Evolutionary conservation across 1,284 basidiomycete species (phyloP).

Genomic region (Abortiporus biennis): DNA sequence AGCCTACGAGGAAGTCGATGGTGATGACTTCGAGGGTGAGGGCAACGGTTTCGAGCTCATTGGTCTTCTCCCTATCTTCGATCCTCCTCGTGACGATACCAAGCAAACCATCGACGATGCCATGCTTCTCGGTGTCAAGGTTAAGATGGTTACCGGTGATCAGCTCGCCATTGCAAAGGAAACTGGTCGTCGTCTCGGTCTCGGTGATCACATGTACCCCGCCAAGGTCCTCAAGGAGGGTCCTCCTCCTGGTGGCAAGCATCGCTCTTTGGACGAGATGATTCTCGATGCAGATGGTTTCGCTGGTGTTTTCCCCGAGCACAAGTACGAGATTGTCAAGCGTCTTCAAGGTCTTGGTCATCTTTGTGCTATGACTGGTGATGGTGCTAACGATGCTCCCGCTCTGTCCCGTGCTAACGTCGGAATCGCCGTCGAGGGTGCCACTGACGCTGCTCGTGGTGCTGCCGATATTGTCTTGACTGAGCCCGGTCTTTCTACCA

Average conservation of each 20-base stretch:
- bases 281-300: conserved; percentile 90
- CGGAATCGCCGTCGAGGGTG: conserved; percentile 96
- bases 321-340: conserved; percentile 93
- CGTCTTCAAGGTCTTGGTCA: conserved; percentile 89
- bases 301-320: conserved; percentile 95
- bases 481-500: conserved; percentile 94
- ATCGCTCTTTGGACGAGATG: conserved; percentile 86
- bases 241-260: conserved; percentile 74
- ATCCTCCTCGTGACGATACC: conserved; percentile 96
- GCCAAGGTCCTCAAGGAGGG: conserved; percentile 94
- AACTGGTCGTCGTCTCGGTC: conserved; percentile 94
- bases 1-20: conserved; percentile 90
- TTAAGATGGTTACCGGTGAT: conserved; percentile 99
- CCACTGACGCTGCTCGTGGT: conserved; percentile 92
- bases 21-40: conserved; percentile 73
- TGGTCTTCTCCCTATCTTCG: conserved; percentile 96
- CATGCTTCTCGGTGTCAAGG: conserved; percentile 90
- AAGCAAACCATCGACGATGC: conserved; percentile 99
- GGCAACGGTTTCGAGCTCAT: conserved; percentile 97
- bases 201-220: conserved; percentile 96
- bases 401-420: conserved; percentile 93
- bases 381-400: conserved; percentile 95
- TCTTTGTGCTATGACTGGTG: conserved; percentile 91
- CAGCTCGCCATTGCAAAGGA: conserved; percentile 99
- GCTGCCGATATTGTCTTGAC: conserved; percentile 94